Percentiles rank a stretch among this genome's conserved stretches.
Evolutionary conservation across 148 eudicot species (phyloP).

Genomic region (Polygonum maritimum): DNA sequence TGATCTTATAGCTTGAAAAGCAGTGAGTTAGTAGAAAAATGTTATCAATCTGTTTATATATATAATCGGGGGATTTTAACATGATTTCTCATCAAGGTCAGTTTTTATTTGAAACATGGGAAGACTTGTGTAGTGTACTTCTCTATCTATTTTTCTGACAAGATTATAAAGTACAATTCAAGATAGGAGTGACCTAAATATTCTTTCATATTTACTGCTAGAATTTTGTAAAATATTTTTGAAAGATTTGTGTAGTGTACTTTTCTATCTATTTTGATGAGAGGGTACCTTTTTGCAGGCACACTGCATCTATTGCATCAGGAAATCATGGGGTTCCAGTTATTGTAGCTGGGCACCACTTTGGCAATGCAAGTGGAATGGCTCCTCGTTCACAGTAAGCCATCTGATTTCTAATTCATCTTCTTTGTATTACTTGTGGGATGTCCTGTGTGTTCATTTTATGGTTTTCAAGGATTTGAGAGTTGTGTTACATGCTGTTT

Average conservation of each 20-base stretch:
- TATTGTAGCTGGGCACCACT: conserved; percentile 77
- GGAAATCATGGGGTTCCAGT: conserved; percentile 97
- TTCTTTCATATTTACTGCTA: not conserved
- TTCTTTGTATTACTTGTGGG: not conserved
- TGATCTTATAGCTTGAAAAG: not conserved
- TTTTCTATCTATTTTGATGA: not conserved
- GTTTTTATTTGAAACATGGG: not conserved
- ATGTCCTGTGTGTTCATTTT: not conserved
- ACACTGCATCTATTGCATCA: conserved; percentile 91
- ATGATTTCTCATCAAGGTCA: not conserved
- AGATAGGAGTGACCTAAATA: not conserved
- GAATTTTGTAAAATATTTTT: not conserved
- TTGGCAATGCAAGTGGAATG: conserved; percentile 99
- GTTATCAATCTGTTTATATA: not conserved
- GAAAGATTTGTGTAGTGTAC: not conserved
- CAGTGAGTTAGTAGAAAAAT: not conserved
- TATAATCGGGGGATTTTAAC: not conserved
- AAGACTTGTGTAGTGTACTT: not conserved
- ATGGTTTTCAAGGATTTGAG: not conserved
- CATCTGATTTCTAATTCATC: conserved; percentile 13
- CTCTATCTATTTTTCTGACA: not conserved
- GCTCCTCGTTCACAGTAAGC: conserved; percentile 99
- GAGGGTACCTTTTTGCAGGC: conserved; percentile 38
- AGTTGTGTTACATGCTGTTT: not conserved
- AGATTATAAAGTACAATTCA: not conserved